Base-by-base conservation (phyloP, 305 asterid species). In the Fraxinus sp. region DNA sequence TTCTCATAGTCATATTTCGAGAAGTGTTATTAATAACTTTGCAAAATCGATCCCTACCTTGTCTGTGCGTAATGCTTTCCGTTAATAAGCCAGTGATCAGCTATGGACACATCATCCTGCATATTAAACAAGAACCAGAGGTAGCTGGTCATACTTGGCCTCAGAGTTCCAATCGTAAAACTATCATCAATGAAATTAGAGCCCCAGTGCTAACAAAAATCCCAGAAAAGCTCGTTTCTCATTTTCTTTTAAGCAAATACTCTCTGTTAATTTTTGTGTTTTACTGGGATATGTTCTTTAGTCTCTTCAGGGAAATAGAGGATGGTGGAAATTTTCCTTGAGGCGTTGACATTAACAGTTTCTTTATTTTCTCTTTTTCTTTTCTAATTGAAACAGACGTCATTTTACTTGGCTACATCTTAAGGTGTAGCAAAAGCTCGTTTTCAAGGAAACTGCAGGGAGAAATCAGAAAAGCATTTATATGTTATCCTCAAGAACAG, bases 51-150 rank as follows among this genome's bases (percentile, higher is more conserved):
- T 32, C 16, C 59, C 82, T 84, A 94, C 98, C 97, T 94, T 43
- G 97, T 95, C 81, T 86, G 95, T 49, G 97, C 94, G 80, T 92
- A 94, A 75, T 95, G 98, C 78, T 91, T 91, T 46, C 98, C 98
- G 68, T 92, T 91, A 78, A 95, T 92, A 22, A 95, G 97, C 98
- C 98, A 95, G 49, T 95, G 98, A 84, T 95, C 72, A 52, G 89
- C 91, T 5, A 94, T 82, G 32, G 97, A 92, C 37, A 94, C 98
- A 72, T 94, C 93, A 57, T 95, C 97, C 98, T 94, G 88, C 92
- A 86, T 30, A 33, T 62, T 83, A 68, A 81, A 79, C 52, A 79
- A 33, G 36, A 33, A 32, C 43, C 62, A 79, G 22, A 57, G 9
- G 20, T 18, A 66, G 77, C 76, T 79, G 13, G 59, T 4, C 41